Evolutionary conservation across 768 basidiomycete genomes (phyloP), one percentile per base, ranked within the genome.

Genomic region (Xanthoconium purpureum): DNA sequence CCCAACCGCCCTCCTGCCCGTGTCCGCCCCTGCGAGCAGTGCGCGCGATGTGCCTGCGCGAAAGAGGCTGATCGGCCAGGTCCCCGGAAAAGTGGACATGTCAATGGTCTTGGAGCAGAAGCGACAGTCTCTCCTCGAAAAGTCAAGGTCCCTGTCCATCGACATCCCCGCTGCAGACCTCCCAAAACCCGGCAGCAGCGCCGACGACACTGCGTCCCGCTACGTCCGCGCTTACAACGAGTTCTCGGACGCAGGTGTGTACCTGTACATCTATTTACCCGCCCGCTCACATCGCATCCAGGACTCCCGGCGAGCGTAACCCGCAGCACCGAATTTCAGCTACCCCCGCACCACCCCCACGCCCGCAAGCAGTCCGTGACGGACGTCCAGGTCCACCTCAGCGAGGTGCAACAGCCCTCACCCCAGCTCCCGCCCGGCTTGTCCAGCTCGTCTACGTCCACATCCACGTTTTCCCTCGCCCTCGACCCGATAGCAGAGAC

Each of bases 321-420:
- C 8, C 82, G 84, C 15, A 80, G 78, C 3, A 72, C 80, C 43
- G 64, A 78, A 11, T 77, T 87, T 28, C 73, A 80, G 7, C 73
- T 87, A 0, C 74, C 81, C 1, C 74, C 82, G 1, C 78, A 81
- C 40, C 89, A 91, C 63, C 89, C 89, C 0, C 89, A 91, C 58
- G 89, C 87, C 0, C 82, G 89, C 35, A 91, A 91, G 67, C 77
- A 83, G 18, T 91, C 89, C 17, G 71, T 89, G 5, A 55, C 84
- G 12, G 85, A 87, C 61, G 82, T 80, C 2, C 75, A 74, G 17
- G 52, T 72, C 8, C 71, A 72, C 44, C 50, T 75, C 28, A 67
- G 71, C 35, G 72, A 71, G 59, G 57, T 65, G n/a, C 60, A 66
- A 53, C 66, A 60, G 38, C 43, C 63, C 10, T 50, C 61, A 14